These are phyloP conservation scores for Sporothrix curviconia DNA, from an alignment of 2,329 filamentous ascomycete species.

Conservation along the genomic window DNA sequence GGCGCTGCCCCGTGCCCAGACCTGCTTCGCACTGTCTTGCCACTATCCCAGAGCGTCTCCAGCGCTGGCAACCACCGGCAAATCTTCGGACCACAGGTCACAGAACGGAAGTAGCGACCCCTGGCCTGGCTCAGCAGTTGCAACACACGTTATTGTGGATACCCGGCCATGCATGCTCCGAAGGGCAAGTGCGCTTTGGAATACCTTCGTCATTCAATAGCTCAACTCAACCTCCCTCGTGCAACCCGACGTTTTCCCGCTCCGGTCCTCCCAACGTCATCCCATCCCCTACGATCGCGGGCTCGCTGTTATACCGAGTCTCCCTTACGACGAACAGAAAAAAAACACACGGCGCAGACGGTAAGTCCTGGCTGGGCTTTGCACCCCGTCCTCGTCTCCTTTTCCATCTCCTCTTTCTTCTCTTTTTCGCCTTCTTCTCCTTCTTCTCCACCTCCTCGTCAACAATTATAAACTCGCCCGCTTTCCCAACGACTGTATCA, in stretches of 20 bases:
- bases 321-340: too few species aligned
- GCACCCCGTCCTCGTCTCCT: too few species aligned
- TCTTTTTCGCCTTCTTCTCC: neutral
- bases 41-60: neutral
- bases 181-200: neutral
- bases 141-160: neutral
- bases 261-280: neutral
- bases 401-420: too few species aligned
- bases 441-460: neutral
- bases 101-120: neutral
- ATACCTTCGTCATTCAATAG: neutral
- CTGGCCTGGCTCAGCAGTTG: neutral
- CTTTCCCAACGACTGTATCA: neutral
- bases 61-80: neutral
- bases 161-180: neutral
- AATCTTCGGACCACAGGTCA: neutral
- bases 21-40: neutral
- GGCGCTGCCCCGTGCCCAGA: neutral
- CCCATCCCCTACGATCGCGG: neutral
- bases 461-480: too few species aligned
- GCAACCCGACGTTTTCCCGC: constrained; percentile 2
- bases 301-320: too few species aligned
- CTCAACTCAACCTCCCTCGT: neutral
- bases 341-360: too few species aligned
- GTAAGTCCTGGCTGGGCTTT: too few species aligned